phyloP scores from a whole-genome alignment of 1,139 yeast genomes.

The Debaryomyces sp. region DNA sequence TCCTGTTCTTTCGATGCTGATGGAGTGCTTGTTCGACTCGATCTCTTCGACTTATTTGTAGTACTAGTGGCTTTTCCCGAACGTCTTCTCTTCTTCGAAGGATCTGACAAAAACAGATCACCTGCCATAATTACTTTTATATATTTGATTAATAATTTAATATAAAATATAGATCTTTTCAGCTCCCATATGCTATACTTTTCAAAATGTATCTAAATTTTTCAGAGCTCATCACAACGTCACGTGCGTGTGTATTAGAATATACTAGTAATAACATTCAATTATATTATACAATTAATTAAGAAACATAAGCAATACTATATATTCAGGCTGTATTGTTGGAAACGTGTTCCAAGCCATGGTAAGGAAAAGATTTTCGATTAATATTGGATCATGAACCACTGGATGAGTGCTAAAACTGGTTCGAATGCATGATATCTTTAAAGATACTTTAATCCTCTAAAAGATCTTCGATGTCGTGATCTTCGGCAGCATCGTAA shows the following conservation, averaged over 20 bases:
- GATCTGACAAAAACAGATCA: constrained; percentile 66
- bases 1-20: constrained; percentile 24
- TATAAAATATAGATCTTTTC: not conserved
- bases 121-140: constrained; percentile 41
- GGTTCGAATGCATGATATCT: not conserved
- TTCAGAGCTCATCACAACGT: constrained; percentile 9
- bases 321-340: not conserved
- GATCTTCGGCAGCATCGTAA: constrained; percentile 63
- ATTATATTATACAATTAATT: constrained; percentile 1
- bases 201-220: constrained; percentile 6
- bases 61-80: constrained; percentile 25
- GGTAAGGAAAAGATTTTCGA: not conserved
- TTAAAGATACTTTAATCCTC: constrained; percentile 43
- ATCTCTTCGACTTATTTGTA: constrained; percentile 16
- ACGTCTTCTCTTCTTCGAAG: constrained; percentile 55
- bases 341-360: not conserved
- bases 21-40: constrained; percentile 14
- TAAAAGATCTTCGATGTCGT: constrained; percentile 65
- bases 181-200: not conserved
- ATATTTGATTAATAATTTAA: not conserved
- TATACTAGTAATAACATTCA: constrained; percentile 1
- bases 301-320: not conserved
- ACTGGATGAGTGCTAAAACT: not conserved
- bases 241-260: not conserved
- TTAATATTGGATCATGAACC: not conserved